These are phyloP conservation scores for Penicillium paxilli DNA, from an alignment of 495 filamentous ascomycete species.

Conservation along the genomic window DNA sequence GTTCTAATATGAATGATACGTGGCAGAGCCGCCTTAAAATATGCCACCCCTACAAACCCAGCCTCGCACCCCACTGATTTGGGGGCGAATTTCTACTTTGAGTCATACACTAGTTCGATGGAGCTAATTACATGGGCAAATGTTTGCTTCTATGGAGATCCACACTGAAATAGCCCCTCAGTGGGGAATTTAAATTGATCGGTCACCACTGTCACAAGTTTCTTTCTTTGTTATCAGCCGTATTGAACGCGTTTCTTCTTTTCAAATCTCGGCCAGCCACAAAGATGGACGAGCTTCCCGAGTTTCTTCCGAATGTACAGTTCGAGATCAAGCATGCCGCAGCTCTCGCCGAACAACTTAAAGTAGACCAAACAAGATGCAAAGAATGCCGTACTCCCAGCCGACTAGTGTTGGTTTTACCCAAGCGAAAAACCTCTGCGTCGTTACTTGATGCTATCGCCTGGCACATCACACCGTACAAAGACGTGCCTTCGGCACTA, in stretches of 20 bases:
- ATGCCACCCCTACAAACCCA: too few species aligned
- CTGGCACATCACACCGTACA: constrained; percentile 20
- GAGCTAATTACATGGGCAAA: too few species aligned
- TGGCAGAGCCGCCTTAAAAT: not conserved
- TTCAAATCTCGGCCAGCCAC: not conserved
- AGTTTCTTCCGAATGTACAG: not conserved
- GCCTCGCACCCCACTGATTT: too few species aligned
- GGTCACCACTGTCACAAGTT: not conserved
- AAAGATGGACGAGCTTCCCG: not conserved
- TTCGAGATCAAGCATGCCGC: constrained; percentile 17
- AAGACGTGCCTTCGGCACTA: constrained; percentile 12
- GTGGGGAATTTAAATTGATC: not conserved
- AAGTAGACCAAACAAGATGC: constrained; percentile 26
- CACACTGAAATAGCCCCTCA: too few species aligned
- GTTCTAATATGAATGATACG: too few species aligned
- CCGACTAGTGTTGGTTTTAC: constrained; percentile 19
- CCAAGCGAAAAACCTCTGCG: constrained; percentile 6
- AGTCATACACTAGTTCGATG: too few species aligned
- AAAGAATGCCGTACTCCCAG: constrained; percentile 20
- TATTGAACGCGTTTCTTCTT: not conserved
- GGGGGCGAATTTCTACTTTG: too few species aligned
- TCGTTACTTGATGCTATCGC: constrained; percentile 19
- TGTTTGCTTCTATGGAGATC: too few species aligned
- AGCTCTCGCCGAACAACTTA: constrained; percentile 9
- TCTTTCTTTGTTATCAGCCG: not conserved